Evolutionary conservation across 2,329 filamentous ascomycete species (phyloP).

Genomic region (Colletotrichum neosansevieriae): DNA sequence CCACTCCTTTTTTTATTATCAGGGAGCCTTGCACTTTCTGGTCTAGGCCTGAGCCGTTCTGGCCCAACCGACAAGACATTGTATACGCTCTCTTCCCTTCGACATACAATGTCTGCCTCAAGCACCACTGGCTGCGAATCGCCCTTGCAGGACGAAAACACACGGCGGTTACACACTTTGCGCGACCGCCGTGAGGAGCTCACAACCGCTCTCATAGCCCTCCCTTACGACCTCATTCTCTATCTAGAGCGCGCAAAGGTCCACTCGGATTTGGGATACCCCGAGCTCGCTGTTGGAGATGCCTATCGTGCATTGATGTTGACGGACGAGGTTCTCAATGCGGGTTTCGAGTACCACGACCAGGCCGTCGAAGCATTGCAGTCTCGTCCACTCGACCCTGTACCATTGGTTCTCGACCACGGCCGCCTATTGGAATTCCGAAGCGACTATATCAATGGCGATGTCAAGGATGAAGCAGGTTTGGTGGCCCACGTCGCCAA

Average conservation of each 20-base stretch:
- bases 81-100: slow-evolving; percentile 14
- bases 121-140: slow-evolving; percentile 33
- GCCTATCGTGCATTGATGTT: slow-evolving; percentile 91
- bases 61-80: slow-evolving; percentile 3
- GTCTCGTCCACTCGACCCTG: slow-evolving; percentile 49
- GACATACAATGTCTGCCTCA: slow-evolving; percentile 28
- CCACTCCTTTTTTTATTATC: slow-evolving; percentile 11
- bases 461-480: slow-evolving; percentile 50
- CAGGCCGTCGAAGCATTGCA: slow-evolving; percentile 68
- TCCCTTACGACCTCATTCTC: slow-evolving; percentile 72
- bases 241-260: slow-evolving; percentile 78
- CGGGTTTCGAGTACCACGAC: slow-evolving; percentile 86
- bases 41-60: slow-evolving; percentile 14
- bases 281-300: slow-evolving; percentile 89
- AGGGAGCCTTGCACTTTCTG: slow-evolving; percentile 6
- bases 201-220: slow-evolving; percentile 64
- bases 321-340: slow-evolving; percentile 82
- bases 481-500: slow-evolving; percentile 57
- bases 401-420: slow-evolving; percentile 61
- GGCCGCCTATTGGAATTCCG: slow-evolving; percentile 51
- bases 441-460: slow-evolving; percentile 49
- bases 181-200: slow-evolving; percentile 67
- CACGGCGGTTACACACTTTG: slow-evolving; percentile 53
- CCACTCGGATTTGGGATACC: slow-evolving; percentile 83
- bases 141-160: slow-evolving; percentile 24